Conservation (phyloP, 139 green algal genomes). For the Chloropicon primus region DNA sequence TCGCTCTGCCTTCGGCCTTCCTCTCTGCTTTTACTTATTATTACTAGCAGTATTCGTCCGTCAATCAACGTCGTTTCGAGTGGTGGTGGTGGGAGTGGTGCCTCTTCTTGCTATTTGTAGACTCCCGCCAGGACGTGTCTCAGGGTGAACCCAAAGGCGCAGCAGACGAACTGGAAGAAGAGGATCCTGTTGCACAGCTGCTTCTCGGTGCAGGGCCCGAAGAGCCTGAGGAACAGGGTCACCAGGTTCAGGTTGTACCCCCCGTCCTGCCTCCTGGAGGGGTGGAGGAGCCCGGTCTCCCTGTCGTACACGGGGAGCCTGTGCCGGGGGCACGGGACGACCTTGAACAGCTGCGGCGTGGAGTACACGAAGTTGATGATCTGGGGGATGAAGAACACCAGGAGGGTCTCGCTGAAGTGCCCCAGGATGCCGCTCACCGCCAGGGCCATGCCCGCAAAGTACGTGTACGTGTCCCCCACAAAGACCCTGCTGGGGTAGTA, state of each 20-base stretch:
- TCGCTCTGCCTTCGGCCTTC: too few relatives aligned
- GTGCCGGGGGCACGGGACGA: slow-evolving; percentile 65
- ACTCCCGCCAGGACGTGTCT: not conserved
- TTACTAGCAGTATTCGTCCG: too few relatives aligned
- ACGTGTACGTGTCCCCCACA: slow-evolving; percentile 98
- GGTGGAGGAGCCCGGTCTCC: slow-evolving; percentile 50
- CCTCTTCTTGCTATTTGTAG: not conserved
- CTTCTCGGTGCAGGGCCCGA: slow-evolving; percentile 62
- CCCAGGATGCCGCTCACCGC: slow-evolving; percentile 92
- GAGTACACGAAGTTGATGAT: slow-evolving; percentile 95
- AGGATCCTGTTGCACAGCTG: slow-evolving; percentile 72
- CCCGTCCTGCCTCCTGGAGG: slow-evolving; percentile 20
- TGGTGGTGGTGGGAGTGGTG: not conserved
- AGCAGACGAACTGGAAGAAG: slow-evolving; percentile 40
- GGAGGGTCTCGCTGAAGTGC: slow-evolving; percentile 91
- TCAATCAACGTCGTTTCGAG: not conserved
- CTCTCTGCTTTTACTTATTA: too few relatives aligned
- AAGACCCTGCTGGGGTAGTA: slow-evolving; percentile 60
- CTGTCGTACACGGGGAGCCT: slow-evolving; percentile 49
- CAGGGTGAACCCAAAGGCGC: not conserved
- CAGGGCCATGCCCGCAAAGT: slow-evolving; percentile 97
- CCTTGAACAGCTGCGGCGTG: slow-evolving; percentile 87
- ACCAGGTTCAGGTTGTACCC: slow-evolving; percentile 86
- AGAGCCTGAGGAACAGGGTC: slow-evolving; percentile 74
- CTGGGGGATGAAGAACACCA: slow-evolving; percentile 90